Conservation (phyloP, 768 basidiomycete species). For the Tephrocybe sp. region DNA sequence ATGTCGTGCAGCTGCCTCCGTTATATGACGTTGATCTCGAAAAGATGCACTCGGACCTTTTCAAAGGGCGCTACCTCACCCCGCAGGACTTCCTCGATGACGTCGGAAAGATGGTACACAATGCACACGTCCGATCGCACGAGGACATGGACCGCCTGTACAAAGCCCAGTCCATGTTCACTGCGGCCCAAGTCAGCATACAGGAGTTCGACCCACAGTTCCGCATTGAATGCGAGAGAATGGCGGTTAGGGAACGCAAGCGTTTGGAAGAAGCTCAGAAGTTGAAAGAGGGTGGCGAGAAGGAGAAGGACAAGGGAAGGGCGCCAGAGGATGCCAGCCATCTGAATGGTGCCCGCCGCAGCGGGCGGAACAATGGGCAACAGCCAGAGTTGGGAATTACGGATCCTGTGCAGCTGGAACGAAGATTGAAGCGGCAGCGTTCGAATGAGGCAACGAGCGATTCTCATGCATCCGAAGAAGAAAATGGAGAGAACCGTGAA, state of each 20-base stretch:
- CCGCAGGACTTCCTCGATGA: constrained; percentile 87
- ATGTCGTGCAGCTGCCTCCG: constrained; percentile 40
- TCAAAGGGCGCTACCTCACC: constrained; percentile 83
- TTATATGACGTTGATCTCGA: constrained; percentile 92
- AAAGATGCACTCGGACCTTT: constrained; percentile 82
- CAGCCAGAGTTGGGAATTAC: constrained; percentile 72
- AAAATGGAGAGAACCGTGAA: constrained; percentile 44
- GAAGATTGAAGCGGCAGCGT: constrained; percentile 71
- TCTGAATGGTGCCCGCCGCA: constrained; percentile 61
- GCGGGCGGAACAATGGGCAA: constrained; percentile 72
- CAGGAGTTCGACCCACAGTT: constrained; percentile 84
- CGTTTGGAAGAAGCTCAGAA: constrained; percentile 59
- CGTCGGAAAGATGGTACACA: constrained; percentile 78
- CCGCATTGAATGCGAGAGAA: constrained; percentile 80
- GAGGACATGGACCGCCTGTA: constrained; percentile 76
- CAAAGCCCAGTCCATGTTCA: constrained; percentile 88
- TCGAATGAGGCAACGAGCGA: constrained; percentile 55
- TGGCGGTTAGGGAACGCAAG: constrained; percentile 76
- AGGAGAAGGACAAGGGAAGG: constrained; percentile 37
- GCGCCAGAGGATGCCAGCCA: constrained; percentile 27
- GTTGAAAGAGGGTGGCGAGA: constrained; percentile 41
- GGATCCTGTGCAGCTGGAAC: constrained; percentile 73
- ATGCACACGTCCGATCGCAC: constrained; percentile 53
- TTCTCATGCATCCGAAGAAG: constrained; percentile 54
- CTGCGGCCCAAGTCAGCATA: constrained; percentile 80